A percentile compares a stretch with the other conserved stretches of the same genome.
phyloP scores from a whole-genome alignment of 208 protist species.

The Trypanosoma brucei region DNA sequence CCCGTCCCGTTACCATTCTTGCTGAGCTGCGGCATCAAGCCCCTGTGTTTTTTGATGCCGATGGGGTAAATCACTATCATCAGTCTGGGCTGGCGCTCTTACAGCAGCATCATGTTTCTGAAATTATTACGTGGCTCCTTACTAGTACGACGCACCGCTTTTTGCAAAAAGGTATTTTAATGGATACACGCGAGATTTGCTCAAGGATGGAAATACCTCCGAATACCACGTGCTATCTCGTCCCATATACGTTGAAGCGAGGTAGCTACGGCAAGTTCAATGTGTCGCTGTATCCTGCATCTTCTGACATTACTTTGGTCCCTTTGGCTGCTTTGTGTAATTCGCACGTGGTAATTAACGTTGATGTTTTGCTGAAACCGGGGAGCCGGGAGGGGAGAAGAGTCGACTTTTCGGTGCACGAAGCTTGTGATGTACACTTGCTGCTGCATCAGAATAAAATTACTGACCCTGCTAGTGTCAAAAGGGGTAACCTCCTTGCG shows the following conservation, averaged over 20 bases:
- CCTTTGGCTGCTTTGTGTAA: constrained; percentile 66
- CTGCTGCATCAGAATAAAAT: constrained; percentile 74
- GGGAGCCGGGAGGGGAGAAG: constrained; percentile 37
- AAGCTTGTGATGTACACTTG: constrained; percentile 66
- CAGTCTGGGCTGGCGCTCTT: constrained; percentile 72
- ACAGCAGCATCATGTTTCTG: constrained; percentile 38
- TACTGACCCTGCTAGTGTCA: constrained; percentile 22
- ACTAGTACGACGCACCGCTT: constrained; percentile 79
- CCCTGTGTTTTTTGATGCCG: constrained; percentile 56
- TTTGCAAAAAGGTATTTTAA: constrained; percentile 82
- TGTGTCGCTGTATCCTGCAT: constrained; percentile 77
- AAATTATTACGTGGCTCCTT: constrained; percentile 61
- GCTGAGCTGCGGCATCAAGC: constrained; percentile 66
- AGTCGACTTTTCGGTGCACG: constrained; percentile 66
- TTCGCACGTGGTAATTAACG: constrained; percentile 37
- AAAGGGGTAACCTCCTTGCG: constrained; percentile 54
- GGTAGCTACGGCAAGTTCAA: constrained; percentile 65
- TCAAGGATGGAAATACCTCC: constrained; percentile 72
- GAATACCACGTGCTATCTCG: constrained; percentile 59
- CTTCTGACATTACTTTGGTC: constrained; percentile 60
- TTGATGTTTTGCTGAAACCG: constrained; percentile 31
- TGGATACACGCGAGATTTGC: constrained; percentile 84
- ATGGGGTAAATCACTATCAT: constrained; percentile 77
- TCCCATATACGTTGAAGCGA: constrained; percentile 72
- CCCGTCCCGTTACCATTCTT: constrained; percentile 57